phyloP scores from a whole-genome alignment of 2,329 filamentous ascomycete species.

The Microsporum ferrugineum region DNA sequence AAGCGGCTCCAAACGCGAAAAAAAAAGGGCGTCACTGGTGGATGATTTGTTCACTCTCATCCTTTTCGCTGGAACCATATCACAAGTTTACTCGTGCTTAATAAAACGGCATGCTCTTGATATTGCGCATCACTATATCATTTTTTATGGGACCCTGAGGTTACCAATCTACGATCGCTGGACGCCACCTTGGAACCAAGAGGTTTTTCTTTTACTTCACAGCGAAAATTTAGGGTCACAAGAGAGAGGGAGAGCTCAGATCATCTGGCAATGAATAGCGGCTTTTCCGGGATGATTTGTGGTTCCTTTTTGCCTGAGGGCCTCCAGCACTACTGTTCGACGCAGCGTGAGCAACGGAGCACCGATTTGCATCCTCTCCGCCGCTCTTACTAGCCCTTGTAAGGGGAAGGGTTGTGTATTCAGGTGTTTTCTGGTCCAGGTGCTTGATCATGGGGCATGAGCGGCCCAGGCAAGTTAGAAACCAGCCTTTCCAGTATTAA shows the following conservation, averaged over 20 bases:
- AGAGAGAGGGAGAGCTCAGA: neutral
- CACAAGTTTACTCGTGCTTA: neutral
- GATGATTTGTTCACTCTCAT: neutral
- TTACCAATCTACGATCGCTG: neutral
- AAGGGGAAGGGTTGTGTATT: neutral
- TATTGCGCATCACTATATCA: neutral
- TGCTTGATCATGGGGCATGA: neutral
- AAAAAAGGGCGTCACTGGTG: neutral
- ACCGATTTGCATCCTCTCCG: neutral
- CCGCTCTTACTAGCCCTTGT: neutral
- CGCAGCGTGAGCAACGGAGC: neutral
- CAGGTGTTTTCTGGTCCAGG: neutral
- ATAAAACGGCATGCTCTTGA: neutral
- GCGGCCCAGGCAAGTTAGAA: neutral
- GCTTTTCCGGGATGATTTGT: neutral
- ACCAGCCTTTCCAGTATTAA: neutral
- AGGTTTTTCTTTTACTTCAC: neutral
- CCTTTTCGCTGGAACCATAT: neutral
- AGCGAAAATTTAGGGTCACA: neutral
- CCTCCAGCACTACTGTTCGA: neutral
- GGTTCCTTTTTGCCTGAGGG: neutral
- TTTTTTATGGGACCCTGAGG: neutral
- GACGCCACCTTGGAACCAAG: neutral
- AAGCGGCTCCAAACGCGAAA: neutral
- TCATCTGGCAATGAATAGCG: neutral